A percentile compares a stretch with the other conserved stretches of the same genome.
Evolutionary conservation across 2,329 filamentous ascomycete genomes (phyloP).

Genomic region (Zasmidium cellare): DNA sequence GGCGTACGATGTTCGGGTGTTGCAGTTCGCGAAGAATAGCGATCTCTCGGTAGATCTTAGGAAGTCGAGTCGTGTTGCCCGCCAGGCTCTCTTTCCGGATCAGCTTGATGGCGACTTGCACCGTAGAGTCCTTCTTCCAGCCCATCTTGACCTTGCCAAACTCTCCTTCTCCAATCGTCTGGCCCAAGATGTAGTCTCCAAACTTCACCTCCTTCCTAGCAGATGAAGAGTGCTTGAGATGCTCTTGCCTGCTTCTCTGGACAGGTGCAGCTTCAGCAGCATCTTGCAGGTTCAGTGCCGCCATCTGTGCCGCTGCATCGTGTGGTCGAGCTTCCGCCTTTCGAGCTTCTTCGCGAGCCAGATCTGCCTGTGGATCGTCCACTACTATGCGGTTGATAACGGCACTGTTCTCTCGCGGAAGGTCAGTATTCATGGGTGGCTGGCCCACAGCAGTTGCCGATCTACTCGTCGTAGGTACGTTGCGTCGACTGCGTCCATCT

Average conservation of each 20-base stretch:
- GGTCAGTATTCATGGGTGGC: conserved; percentile 52
- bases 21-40: conserved; percentile 82
- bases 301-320: conserved; percentile 43
- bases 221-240: conserved; percentile 50
- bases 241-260: conserved; percentile 57
- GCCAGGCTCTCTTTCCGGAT: conserved; percentile 91
- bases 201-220: conserved; percentile 78
- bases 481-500: conserved; percentile 44
- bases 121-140: conserved; percentile 93
- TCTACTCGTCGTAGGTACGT: conserved; percentile 43
- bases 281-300: conserved; percentile 50
- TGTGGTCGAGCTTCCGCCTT: conserved; percentile 59
- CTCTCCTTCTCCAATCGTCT: conserved; percentile 95
- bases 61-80: conserved; percentile 81
- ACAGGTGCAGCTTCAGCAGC: conserved; percentile 23
- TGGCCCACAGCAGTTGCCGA: conserved; percentile 53
- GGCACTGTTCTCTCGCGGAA: conserved; percentile 75
- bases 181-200: conserved; percentile 91
- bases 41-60: conserved; percentile 97
- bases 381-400: conserved; percentile 76
- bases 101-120: conserved; percentile 94
- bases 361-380: conserved; percentile 72
- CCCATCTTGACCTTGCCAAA: conserved; percentile 98
- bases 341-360: conserved; percentile 70
- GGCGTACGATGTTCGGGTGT: conserved; percentile 92